A percentile compares a stretch with the other conserved stretches of the same genome.
Conservation (phyloP, 2,329 filamentous ascomycete species). For the Alternaria postmessia region DNA sequence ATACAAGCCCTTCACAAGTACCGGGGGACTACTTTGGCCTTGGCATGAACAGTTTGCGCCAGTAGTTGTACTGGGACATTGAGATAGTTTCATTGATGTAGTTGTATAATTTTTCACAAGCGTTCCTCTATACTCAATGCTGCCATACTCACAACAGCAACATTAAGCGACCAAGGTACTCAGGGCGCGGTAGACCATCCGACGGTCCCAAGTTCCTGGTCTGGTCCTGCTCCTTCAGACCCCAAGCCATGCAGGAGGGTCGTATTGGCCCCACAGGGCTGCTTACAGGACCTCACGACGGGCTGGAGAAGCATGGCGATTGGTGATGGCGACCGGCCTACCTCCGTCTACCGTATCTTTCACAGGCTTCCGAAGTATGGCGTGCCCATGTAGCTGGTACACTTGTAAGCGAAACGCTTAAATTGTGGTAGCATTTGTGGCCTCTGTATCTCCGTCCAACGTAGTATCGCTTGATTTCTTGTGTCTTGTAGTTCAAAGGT, state of each 20-base stretch:
- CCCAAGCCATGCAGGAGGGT: not conserved
- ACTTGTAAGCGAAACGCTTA: conserved; percentile 12
- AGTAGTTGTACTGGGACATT: conserved; percentile 2
- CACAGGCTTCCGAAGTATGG: not conserved
- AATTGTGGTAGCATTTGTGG: conserved; percentile 9
- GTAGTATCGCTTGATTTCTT: conserved; percentile 5
- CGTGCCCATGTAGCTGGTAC: conserved; percentile 7
- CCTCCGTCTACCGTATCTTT: conserved; percentile 1
- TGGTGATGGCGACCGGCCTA: conserved; percentile 1
- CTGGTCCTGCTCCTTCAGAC: not conserved
- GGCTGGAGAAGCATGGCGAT: conserved; percentile 6
- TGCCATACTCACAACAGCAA: not conserved
- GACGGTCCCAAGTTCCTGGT: conserved; percentile 3
- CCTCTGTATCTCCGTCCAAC: conserved; percentile 5
- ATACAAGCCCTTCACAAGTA: conserved; percentile 11
- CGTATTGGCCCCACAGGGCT: conserved; percentile 20
- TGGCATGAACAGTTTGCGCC: conserved; percentile 15
- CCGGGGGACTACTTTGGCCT: conserved; percentile 35
- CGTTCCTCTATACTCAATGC: not conserved
- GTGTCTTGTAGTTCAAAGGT: conserved; percentile 6
- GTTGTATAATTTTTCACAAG: not conserved
- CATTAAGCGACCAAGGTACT: not conserved
- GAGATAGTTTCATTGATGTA: not conserved
- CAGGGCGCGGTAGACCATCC: not conserved
- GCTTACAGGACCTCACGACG: conserved; percentile 14